phyloP scores from a whole-genome alignment of 768 basidiomycete species.

The Tricholoma terreum region DNA sequence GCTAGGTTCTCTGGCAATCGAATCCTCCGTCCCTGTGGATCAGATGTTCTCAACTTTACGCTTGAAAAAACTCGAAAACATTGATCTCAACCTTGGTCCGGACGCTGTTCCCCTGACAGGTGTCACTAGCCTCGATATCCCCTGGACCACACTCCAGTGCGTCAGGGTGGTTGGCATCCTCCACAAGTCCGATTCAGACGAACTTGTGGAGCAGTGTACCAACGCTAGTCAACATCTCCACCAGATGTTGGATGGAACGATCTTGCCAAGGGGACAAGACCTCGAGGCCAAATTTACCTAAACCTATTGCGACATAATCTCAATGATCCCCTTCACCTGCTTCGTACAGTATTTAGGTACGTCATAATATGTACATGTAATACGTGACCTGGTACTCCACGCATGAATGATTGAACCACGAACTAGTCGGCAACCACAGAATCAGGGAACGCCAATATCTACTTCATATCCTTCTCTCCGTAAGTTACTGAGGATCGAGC shows the following conservation, averaged over 20 bases:
- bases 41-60: neutral
- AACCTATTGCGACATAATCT: no score
- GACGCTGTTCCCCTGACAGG: neutral
- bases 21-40: neutral
- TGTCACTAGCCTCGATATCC: neutral
- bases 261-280: no score
- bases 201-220: neutral
- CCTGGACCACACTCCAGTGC: neutral
- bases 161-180: neutral
- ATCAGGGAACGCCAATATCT: neutral
- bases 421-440: no score
- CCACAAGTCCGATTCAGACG: neutral
- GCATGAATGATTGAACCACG: no score
- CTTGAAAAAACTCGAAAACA: neutral
- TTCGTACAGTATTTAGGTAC: no score
- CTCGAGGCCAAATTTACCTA: no score
- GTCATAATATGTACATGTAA: no score
- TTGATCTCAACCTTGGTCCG: neutral
- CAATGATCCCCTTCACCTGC: no score
- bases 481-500: neutral
- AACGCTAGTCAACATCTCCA: neutral
- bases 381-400: no score
- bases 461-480: neutral
- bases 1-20: neutral
- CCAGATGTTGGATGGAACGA: neutral